Evolutionary conservation across 1,139 yeast species (phyloP).

Genomic region (Trichomonascaceae sp.): DNA sequence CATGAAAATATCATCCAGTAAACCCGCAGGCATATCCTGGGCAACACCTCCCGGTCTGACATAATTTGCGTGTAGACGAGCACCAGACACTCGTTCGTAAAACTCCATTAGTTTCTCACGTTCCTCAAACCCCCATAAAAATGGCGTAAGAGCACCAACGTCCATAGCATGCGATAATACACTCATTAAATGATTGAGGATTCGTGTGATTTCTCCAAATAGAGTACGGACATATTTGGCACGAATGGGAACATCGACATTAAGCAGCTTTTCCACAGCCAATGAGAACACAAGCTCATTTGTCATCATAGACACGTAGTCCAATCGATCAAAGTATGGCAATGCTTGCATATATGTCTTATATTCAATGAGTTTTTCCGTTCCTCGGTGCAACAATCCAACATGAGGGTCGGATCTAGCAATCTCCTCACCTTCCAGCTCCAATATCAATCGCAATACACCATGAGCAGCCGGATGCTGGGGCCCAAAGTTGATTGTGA

Average conservation of each 20-base stretch:
- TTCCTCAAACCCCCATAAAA: constrained; percentile 93
- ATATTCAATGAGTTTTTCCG: constrained; percentile 79
- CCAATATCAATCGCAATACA: constrained; percentile 78
- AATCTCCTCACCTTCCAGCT: constrained; percentile 84
- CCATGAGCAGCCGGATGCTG: constrained; percentile 97
- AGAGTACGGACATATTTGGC: constrained; percentile 80
- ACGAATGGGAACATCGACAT: constrained; percentile 78
- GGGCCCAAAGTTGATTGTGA: constrained; percentile 86
- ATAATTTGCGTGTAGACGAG: constrained; percentile 83
- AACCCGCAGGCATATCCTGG: constrained; percentile 80
- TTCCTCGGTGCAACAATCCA: constrained; percentile 82
- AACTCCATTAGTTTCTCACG: constrained; percentile 92
- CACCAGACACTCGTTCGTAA: constrained; percentile 87
- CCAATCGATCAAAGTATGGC: constrained; percentile 85
- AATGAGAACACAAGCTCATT: constrained; percentile 81
- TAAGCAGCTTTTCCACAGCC: constrained; percentile 80
- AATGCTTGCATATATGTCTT: constrained; percentile 82
- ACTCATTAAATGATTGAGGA: constrained; percentile 82
- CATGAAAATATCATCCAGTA: constrained; percentile 86
- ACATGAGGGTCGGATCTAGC: constrained; percentile 85
- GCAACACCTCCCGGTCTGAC: constrained; percentile 91
- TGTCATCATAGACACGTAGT: constrained; percentile 89
- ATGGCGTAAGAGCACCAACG: constrained; percentile 91
- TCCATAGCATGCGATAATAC: constrained; percentile 88
- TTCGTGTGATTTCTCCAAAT: constrained; percentile 83